phyloP scores from a whole-genome alignment of 1,284 basidiomycete species.

The Leccinum fuscescens region DNA sequence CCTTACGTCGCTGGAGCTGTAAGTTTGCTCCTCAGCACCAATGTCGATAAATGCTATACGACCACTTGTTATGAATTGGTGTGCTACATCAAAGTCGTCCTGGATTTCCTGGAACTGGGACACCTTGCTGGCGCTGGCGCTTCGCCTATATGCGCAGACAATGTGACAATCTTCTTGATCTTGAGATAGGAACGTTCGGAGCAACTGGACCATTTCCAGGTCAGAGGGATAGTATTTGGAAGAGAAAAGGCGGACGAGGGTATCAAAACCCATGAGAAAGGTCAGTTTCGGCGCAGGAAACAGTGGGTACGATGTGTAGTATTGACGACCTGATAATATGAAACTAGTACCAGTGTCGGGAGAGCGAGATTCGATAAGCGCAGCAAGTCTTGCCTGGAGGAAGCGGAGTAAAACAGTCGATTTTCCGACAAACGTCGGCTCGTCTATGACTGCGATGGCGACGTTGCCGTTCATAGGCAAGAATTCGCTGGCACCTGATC shows the following conservation, averaged over 20 bases:
- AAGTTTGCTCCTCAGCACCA: constrained; percentile 50
- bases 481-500: constrained; percentile 3
- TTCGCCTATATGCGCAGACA: constrained; percentile 66
- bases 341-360: background rate
- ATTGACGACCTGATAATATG: background rate
- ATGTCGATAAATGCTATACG: constrained; percentile 63
- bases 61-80: constrained; percentile 51
- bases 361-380: constrained; percentile 13
- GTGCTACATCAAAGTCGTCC: constrained; percentile 36
- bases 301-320: constrained; percentile 15
- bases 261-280: constrained; percentile 86
- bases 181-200: constrained; percentile 62
- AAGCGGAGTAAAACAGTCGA: constrained; percentile 60
- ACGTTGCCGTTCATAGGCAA: constrained; percentile 44
- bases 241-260: constrained; percentile 81
- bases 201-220: constrained; percentile 50
- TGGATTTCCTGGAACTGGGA: constrained; percentile 28
- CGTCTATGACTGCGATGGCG: constrained; percentile 81
- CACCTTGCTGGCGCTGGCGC: constrained; percentile 17
- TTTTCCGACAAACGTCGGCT: constrained; percentile 89
- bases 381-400: constrained; percentile 41
- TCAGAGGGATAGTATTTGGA: constrained; percentile 73
- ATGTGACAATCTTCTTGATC: constrained; percentile 64
- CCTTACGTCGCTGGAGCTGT: constrained; percentile 78
- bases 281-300: constrained; percentile 44